phyloP scores from a whole-genome alignment of 805 yeast species.

The Barnettozyma sucrosica region DNA sequence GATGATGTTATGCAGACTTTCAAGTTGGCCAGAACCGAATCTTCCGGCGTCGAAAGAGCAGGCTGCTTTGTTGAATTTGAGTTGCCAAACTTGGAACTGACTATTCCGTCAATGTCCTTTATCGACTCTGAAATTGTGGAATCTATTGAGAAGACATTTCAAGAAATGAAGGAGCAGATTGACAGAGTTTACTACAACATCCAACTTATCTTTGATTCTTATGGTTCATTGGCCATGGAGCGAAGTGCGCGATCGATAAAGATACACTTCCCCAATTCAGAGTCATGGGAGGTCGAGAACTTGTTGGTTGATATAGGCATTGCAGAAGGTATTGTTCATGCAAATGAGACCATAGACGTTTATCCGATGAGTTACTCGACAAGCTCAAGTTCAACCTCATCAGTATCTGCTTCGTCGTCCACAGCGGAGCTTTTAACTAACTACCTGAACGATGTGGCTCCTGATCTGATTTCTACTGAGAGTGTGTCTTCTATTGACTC shows the following conservation, averaged over 20 bases:
- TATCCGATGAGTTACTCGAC: conserved; percentile 1
- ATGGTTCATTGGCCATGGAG: conserved; percentile 63
- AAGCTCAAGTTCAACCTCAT: conserved; percentile 6
- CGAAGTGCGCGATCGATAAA: conserved; percentile 39
- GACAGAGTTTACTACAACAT: conserved; percentile 40
- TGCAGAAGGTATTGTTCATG: conserved; percentile 47
- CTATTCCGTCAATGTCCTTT: conserved; percentile 36
- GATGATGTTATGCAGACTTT: conserved; percentile 11
- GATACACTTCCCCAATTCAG: conserved; percentile 70
- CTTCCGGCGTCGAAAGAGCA: conserved; percentile 22
- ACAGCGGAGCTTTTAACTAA: conserved; percentile 4
- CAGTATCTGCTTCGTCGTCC: conserved; percentile 1
- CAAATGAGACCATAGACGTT: conserved; percentile 21
- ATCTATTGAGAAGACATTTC: conserved; percentile 32
- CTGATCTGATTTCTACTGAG: conserved; percentile 18
- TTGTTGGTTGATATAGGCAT: conserved; percentile 57
- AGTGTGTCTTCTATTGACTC: conserved; percentile 5
- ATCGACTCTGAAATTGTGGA: conserved; percentile 41
- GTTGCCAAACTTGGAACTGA: conserved; percentile 33
- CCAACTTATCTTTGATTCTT: conserved; percentile 38
- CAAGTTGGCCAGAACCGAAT: conserved; percentile 31
- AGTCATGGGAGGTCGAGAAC: conserved; percentile 47
- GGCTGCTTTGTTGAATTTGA: conserved; percentile 58
- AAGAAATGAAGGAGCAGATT: conserved; percentile 35
- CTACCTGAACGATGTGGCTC: conserved; percentile 15